Percentiles rank a stretch among this genome's conserved stretches.
Evolutionary conservation across 106 monocot species (phyloP).

Genomic region (Narthecium ossifragum): DNA sequence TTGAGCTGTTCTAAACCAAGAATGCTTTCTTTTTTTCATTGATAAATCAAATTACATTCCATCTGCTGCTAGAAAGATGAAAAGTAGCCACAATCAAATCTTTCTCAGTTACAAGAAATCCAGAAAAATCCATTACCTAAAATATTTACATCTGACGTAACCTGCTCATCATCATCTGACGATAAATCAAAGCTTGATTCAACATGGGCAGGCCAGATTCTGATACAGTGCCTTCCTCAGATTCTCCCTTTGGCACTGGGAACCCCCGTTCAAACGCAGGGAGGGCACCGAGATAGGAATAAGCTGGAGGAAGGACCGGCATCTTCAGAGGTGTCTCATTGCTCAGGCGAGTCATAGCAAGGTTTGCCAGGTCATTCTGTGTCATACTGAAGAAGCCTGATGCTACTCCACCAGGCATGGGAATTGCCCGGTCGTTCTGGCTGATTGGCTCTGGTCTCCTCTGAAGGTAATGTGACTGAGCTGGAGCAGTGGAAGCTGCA

Average conservation of each 20-base stretch:
- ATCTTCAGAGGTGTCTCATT: conserved; percentile 19
- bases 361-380: conserved; percentile 25
- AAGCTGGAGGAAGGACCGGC: conserved; percentile 19
- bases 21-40: no score
- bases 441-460: conserved; percentile 16
- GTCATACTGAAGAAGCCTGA: conserved; percentile 34
- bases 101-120: no score
- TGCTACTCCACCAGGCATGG: no score
- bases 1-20: no score
- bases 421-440: conserved; percentile 17
- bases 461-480: conserved; percentile 16
- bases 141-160: conserved; percentile 31
- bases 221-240: conserved; percentile 9
- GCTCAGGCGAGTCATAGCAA: conserved; percentile 22
- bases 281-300: conserved; percentile 16
- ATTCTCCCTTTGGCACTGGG: conserved; percentile 30
- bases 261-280: conserved; percentile 15
- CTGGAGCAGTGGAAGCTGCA: neutral
- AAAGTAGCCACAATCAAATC: no score
- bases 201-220: conserved; percentile 11
- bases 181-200: conserved; percentile 12
- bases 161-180: conserved; percentile 19
- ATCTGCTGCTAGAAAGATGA: no score
- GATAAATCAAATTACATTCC: no score
- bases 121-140: no score